Base-by-base conservation (phyloP, 2,329 filamentous ascomycete species). In the Purpureocillium takamizusanense region DNA sequence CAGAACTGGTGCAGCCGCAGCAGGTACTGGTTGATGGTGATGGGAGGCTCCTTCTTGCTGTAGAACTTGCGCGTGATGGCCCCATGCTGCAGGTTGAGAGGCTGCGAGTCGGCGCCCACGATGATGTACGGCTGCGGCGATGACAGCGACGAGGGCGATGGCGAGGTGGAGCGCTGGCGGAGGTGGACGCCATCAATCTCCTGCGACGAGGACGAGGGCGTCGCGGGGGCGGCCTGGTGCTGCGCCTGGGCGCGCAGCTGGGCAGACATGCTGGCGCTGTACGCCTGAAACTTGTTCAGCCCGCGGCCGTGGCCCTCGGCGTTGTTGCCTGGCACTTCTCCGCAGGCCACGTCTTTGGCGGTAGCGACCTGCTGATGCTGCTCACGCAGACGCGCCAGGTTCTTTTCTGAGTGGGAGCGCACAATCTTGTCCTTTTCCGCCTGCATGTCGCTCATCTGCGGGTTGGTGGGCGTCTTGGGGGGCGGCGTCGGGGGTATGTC, bases 31-130 rank as follows among this genome's bases (percentile, higher is more conserved):
- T 83, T 77, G 34, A 95, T 72, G 28, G 79, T 74, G 47, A 97
- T 90, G 10, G 84, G 81, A 15, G 92, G 90, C 13, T 87, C 79
- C 36, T 80, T 77, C 57, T 92, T 95, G 46, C 84, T 90, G 66
- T 92, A 94, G 63, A 98, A 98, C 53, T 92, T 92, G 49, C 88
- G 80, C 14, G 86, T 87, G 46, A 97, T 86, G 47, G 87, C 83
- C 45, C 80, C 81, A 55, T 92, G 84, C 57, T 95, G 89, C 27
- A 86, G 64, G 43, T 82, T 78, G 40, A 87, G 67, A 16, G 83
- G 81, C 50, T 87, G 80, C 23, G 78, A 80, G 56, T 86, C 76
- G 33, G 76, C 75, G n/a, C 80, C 76, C 39, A 81, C 71, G 33
- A 82, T 65, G 37, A 80, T 66, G 51, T 78, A 77, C 13, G 76